phyloP scores from a whole-genome alignment of 495 filamentous ascomycete species.

The Eremomyces bilateralis region DNA sequence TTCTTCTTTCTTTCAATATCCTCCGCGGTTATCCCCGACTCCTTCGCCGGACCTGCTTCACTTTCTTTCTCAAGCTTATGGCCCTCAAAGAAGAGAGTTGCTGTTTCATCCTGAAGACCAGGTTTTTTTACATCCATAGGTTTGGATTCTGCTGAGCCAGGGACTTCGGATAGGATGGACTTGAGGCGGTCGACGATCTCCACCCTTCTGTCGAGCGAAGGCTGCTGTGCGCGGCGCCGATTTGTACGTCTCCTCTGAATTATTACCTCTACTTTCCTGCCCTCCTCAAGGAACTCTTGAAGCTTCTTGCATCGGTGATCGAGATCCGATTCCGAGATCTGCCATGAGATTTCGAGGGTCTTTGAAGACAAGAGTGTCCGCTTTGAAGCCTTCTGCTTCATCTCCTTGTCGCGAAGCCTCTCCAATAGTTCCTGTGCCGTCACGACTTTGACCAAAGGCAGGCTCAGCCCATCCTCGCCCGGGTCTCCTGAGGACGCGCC shows the following conservation, averaged over 20 bases:
- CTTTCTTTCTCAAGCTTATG: no score
- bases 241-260: not conserved
- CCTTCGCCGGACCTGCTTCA: no score
- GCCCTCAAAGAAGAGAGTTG: no score
- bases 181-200: no score
- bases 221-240: no score
- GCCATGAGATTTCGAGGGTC: not conserved
- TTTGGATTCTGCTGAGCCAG: no score
- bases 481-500: not conserved
- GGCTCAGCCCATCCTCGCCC: not conserved
- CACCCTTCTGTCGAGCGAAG: no score
- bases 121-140: no score
- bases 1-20: no score
- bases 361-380: not conserved
- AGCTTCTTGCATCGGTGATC: slow-evolving; percentile 36
- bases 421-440: not conserved
- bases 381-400: not conserved
- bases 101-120: no score
- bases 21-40: no score
- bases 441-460: not conserved
- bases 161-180: no score
- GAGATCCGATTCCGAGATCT: slow-evolving; percentile 29
- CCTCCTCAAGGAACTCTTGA: slow-evolving; percentile 38
- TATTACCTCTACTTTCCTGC: slow-evolving; percentile 35
- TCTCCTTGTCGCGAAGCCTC: not conserved